phyloP scores from a whole-genome alignment of 176 grass and related monocot genomes.

The Canna indica region DNA sequence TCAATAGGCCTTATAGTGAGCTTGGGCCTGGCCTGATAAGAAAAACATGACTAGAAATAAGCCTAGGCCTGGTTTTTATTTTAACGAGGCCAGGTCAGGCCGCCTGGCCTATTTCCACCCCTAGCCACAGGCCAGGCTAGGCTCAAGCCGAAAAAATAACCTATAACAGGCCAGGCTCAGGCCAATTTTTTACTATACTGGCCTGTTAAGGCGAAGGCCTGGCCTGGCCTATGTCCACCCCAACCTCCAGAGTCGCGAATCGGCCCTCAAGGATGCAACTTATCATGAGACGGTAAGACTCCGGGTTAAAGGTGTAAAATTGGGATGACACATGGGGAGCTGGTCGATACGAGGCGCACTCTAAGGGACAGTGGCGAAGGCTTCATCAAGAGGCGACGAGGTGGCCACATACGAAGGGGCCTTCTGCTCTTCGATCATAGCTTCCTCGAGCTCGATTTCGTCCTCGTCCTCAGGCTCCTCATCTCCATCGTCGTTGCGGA shows the following conservation, averaged over 20 bases:
- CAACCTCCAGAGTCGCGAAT: conserved; percentile 42
- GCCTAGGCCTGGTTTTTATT: too few species aligned
- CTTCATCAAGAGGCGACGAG: conserved; percentile 4
- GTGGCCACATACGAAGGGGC: conserved; percentile 11
- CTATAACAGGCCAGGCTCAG: too few species aligned
- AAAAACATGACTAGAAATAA: too few species aligned
- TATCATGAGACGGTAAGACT: conserved; percentile 77
- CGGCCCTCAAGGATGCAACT: conserved; percentile 66
- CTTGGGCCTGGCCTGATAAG: too few species aligned
- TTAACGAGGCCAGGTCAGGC: too few species aligned
- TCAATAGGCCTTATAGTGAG: too few species aligned
- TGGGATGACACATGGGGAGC: conserved; percentile 82
- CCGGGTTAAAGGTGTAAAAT: conserved; percentile 88
- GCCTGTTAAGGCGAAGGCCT: too few species aligned
- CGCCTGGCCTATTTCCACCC: too few species aligned
- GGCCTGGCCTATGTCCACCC: too few species aligned
- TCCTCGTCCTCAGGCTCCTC: conserved; percentile 11
- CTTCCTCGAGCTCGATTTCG: conserved; percentile 13
- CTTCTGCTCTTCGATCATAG: conserved; percentile 13
- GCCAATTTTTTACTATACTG: too few species aligned
- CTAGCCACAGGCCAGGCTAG: too few species aligned
- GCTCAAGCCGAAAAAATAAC: too few species aligned
- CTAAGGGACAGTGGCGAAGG: conserved; percentile 21
- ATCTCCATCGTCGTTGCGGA: conserved; percentile 29
- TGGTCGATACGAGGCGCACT: conserved; percentile 36